Percentiles rank a stretch among this genome's conserved stretches.
Conservation (phyloP, 495 filamentous ascomycete genomes). For the Parmelia sp. region DNA sequence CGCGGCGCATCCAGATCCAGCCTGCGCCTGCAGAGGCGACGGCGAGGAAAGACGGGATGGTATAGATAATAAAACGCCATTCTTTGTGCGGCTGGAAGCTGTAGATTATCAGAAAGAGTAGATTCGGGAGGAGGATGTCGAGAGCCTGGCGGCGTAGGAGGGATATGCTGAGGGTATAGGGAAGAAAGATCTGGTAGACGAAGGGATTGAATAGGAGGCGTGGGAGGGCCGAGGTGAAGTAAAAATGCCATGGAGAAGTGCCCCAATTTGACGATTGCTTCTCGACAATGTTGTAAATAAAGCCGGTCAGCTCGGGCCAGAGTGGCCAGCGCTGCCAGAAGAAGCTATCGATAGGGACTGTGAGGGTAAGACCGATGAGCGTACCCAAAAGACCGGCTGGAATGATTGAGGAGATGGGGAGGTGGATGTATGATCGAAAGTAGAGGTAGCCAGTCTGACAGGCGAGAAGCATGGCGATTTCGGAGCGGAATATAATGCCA, state of each 20-base stretch:
- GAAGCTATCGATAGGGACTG: constrained; percentile 74
- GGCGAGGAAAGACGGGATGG: constrained; percentile 73
- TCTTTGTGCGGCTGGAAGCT: constrained; percentile 91
- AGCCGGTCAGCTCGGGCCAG: constrained; percentile 87
- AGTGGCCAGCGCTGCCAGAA: constrained; percentile 78
- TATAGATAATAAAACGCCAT: constrained; percentile 90
- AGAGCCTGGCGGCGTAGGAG: constrained; percentile 41
- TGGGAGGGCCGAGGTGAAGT: constrained; percentile 76
- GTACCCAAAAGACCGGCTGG: constrained; percentile 62
- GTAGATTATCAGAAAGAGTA: constrained; percentile 72
- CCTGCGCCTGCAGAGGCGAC: constrained; percentile 66
- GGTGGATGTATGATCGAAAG: constrained; percentile 44
- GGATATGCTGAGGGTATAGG: constrained; percentile 52
- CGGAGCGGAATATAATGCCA: constrained; percentile 83
- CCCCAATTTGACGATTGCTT: constrained; percentile 77
- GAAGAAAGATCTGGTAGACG: constrained; percentile 55
- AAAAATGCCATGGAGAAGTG: constrained; percentile 73
- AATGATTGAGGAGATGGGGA: constrained; percentile 50
- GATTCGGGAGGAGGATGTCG: constrained; percentile 56
- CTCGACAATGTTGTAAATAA: constrained; percentile 80
- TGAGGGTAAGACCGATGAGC: constrained; percentile 52
- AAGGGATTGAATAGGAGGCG: constrained; percentile 78
- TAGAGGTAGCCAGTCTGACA: constrained; percentile 54
- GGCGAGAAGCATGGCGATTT: constrained; percentile 74
- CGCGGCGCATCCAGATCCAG: constrained; percentile 63